Evolutionary conservation across 1,284 basidiomycete species (phyloP).

Genomic region (Pseudozyma hubeiensis): DNA sequence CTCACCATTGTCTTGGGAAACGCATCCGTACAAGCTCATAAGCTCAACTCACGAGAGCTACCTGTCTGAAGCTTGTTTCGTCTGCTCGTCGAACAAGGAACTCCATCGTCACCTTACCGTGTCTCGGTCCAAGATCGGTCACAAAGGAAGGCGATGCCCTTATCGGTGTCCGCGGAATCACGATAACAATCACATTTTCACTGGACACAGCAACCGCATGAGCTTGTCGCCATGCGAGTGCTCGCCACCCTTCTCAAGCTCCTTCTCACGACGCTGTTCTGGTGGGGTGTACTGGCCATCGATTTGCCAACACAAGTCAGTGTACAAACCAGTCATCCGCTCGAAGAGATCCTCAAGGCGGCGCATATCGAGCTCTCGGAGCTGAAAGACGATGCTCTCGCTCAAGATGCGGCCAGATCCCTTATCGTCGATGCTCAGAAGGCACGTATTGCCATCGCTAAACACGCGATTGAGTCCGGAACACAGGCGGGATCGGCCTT

Average conservation of each 20-base stretch:
- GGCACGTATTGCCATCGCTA: slow-evolving; percentile 21
- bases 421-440: slow-evolving; percentile 13
- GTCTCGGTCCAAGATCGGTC: too few species aligned
- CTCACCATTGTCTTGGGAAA: too few species aligned
- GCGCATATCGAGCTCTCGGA: slow-evolving; percentile 5
- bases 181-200: too few species aligned
- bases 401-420: not conserved
- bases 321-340: not conserved
- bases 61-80: too few species aligned
- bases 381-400: not conserved
- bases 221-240: not conserved
- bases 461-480: slow-evolving; percentile 3
- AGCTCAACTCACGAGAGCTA: too few species aligned
- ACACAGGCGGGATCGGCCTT: not conserved
- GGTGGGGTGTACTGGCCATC: not conserved
- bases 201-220: too few species aligned
- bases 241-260: not conserved
- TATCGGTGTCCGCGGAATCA: too few species aligned
- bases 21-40: too few species aligned
- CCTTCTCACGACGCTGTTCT: not conserved
- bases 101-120: too few species aligned
- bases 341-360: slow-evolving; percentile 6
- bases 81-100: too few species aligned
- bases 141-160: too few species aligned
- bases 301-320: not conserved